Percentiles rank a stretch among this genome's conserved stretches.
These are phyloP conservation scores for Lactarius trivialis DNA, from an alignment of 768 basidiomycete species.

Conservation along the genomic window DNA sequence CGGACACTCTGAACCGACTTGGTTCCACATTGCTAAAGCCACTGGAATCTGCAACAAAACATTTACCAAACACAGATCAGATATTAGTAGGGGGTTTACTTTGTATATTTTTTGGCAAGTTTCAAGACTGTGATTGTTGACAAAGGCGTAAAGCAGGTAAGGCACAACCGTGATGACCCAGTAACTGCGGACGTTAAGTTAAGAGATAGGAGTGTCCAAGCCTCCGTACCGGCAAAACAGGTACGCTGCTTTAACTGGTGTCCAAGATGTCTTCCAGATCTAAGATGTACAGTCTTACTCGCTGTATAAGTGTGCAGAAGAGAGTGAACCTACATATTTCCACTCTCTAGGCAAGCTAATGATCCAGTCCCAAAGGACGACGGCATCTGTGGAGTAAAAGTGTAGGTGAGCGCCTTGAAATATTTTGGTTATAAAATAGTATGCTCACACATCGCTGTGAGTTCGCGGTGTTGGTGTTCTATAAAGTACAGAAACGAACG, in stretches of 20 bases:
- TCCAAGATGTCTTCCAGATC: slow-evolving; percentile 83
- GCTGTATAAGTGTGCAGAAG: slow-evolving; percentile 11
- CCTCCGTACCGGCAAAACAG: slow-evolving; percentile 69
- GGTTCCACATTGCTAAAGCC: slow-evolving; percentile 80
- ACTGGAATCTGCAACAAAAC: slow-evolving; percentile 55
- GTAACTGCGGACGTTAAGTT: slow-evolving; percentile 41
- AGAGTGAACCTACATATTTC: slow-evolving; percentile 50
- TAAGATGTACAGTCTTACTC: slow-evolving; percentile 27
- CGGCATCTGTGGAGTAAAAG: slow-evolving; percentile 48
- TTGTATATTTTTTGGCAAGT: slow-evolving; percentile 67
- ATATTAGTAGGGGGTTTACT: slow-evolving; percentile 30
- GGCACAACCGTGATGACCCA: slow-evolving; percentile 80
- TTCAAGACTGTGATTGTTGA: slow-evolving; percentile 55
- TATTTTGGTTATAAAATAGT: slow-evolving; percentile 7
- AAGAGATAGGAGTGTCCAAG: background rate
- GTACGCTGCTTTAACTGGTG: slow-evolving; percentile 76
- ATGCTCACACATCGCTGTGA: slow-evolving; percentile 50
- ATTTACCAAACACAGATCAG: background rate
- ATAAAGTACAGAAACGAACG: slow-evolving; percentile 16
- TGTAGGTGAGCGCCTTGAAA: background rate
- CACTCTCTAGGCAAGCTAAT: slow-evolving; percentile 72
- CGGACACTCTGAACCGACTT: slow-evolving; percentile 74
- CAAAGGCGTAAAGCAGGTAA: slow-evolving; percentile 71
- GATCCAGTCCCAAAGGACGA: slow-evolving; percentile 82
- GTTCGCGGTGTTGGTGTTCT: slow-evolving; percentile 28